Evolutionary conservation across 805 yeast genomes (phyloP).

Genomic region (Metschnikowia proteae): DNA sequence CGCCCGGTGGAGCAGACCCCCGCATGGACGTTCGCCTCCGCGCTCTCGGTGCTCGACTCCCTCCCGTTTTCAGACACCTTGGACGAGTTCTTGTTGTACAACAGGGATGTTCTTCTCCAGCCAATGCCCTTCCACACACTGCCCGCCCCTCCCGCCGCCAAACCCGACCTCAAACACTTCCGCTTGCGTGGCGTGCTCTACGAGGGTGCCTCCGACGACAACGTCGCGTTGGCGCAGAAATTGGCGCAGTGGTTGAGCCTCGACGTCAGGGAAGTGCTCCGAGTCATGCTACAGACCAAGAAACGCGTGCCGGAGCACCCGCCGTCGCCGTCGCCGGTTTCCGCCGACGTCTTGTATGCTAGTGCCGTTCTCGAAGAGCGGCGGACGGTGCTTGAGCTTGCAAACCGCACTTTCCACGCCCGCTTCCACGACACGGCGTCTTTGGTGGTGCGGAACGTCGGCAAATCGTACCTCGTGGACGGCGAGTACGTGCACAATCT

Average conservation of each 20-base stretch:
- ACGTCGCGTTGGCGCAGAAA: conserved; percentile 37
- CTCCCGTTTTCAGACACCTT: conserved; percentile 33
- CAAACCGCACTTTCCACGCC: conserved; percentile 27
- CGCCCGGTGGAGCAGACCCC: conserved; percentile 18
- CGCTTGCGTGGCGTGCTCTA: conserved; percentile 40
- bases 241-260: conserved; percentile 38
- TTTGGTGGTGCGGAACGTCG: conserved; percentile 32
- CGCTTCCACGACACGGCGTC: conserved; percentile 21
- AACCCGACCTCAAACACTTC: conserved; percentile 24
- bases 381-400: conserved; percentile 43
- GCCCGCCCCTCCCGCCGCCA: neutral
- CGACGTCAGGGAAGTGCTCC: conserved; percentile 44
- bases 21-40: conserved; percentile 39
- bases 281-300: conserved; percentile 43
- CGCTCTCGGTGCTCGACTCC: conserved; percentile 19
- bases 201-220: conserved; percentile 29
- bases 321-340: conserved; percentile 21
- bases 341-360: conserved; percentile 25
- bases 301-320: conserved; percentile 16
- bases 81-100: conserved; percentile 38
- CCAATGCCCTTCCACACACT: conserved; percentile 28
- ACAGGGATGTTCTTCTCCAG: conserved; percentile 26
- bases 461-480: conserved; percentile 18
- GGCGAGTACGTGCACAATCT: conserved; percentile 5
- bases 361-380: conserved; percentile 49